A percentile compares a stretch with the other conserved stretches of the same genome.
phyloP scores from a whole-genome alignment of 768 basidiomycete genomes.

The Kwoniella dendrophila region DNA sequence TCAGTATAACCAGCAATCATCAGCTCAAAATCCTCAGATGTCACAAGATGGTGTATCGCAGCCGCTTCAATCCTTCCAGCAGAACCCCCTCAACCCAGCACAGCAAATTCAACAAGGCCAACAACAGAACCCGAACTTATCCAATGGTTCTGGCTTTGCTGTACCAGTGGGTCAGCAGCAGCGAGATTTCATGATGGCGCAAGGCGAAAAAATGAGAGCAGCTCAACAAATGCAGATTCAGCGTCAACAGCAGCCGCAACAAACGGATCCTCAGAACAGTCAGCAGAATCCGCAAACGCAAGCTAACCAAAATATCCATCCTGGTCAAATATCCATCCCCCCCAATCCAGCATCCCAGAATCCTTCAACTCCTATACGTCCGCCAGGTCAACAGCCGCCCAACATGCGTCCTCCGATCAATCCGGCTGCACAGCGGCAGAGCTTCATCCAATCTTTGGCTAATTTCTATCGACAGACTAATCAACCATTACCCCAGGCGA shows the following conservation, averaged over 20 bases:
- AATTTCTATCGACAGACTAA: slow-evolving; percentile 24
- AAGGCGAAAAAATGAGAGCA: slow-evolving; percentile 29
- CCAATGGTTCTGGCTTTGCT: slow-evolving; percentile 14
- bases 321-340: slow-evolving; percentile 13
- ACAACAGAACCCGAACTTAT: not conserved
- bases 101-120: not conserved
- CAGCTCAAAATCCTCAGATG: not conserved
- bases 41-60: not conserved
- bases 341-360: slow-evolving; percentile 8
- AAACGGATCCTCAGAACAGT: not conserved
- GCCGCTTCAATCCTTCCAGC: not conserved
- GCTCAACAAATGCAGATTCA: slow-evolving; percentile 24
- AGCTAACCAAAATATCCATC: not conserved
- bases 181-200: slow-evolving; percentile 26
- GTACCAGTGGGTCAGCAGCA: slow-evolving; percentile 22
- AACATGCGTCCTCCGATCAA: slow-evolving; percentile 8
- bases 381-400: slow-evolving; percentile 8
- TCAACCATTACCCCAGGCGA: slow-evolving; percentile 27
- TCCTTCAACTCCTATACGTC: slow-evolving; percentile 7
- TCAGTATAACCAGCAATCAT: not conserved
- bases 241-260: slow-evolving; percentile 26
- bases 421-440: slow-evolving; percentile 24
- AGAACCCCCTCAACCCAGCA: not conserved
- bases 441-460: slow-evolving; percentile 39
- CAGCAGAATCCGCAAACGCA: not conserved